Conservation (phyloP, 169 alveolate species). For the Plasmodium fragile region DNA sequence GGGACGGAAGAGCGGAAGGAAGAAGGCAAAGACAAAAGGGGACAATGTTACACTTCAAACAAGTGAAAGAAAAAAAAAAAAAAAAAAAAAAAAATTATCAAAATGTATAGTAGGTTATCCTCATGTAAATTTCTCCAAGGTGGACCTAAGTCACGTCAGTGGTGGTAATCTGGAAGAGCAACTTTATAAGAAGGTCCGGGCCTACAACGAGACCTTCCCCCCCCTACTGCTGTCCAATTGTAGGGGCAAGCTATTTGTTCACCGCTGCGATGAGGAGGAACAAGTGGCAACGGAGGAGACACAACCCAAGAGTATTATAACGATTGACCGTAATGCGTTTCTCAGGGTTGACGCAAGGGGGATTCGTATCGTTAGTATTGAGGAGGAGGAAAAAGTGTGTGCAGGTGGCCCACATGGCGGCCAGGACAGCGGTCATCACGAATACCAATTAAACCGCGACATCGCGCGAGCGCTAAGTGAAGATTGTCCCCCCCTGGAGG, state of each 20-base stretch:
- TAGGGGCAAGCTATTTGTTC: constrained; percentile 50
- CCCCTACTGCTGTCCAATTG: constrained; percentile 22
- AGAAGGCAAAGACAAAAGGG: not conserved
- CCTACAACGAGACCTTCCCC: constrained; percentile 8
- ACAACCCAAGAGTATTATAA: not conserved
- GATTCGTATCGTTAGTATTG: constrained; percentile 9
- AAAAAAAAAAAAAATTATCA: not conserved
- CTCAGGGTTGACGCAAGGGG: constrained; percentile 4
- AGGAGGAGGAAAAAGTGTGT: not conserved
- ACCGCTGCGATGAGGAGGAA: not conserved
- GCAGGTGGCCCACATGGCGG: not conserved
- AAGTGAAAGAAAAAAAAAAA: not conserved
- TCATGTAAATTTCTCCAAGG: not conserved
- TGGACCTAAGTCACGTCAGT: not conserved
- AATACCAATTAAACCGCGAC: not conserved
- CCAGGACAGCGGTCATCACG: not conserved
- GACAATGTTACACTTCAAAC: not conserved
- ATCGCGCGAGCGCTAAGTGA: not conserved
- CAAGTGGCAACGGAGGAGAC: not conserved
- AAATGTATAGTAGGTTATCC: constrained; percentile 40
- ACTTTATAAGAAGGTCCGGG: not conserved
- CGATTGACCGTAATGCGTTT: constrained; percentile 28
- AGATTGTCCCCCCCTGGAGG: not conserved
- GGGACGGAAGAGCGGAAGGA: not conserved
- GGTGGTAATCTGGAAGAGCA: not conserved